phyloP scores from a whole-genome alignment of 1,284 basidiomycete species.

The Puccinia novopanici region DNA sequence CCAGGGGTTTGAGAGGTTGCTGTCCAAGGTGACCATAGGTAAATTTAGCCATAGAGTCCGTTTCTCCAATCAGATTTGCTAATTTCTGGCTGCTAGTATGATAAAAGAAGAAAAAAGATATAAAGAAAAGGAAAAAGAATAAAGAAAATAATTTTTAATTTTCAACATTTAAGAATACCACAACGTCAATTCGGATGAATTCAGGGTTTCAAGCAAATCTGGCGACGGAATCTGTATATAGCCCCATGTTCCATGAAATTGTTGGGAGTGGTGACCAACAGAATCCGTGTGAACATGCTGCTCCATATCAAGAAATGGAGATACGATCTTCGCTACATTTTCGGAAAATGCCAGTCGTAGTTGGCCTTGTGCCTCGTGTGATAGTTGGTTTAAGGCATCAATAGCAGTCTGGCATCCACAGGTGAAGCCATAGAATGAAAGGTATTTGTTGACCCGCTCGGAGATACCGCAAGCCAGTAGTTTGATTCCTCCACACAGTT shows the following conservation, averaged over 20 bases:
- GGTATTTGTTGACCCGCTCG: not conserved
- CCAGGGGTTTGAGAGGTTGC: no score
- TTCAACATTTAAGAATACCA: no score
- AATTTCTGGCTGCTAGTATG: no score
- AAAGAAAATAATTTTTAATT: no score
- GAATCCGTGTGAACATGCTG: constrained; percentile 1
- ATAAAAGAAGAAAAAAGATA: no score
- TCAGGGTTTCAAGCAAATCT: not conserved
- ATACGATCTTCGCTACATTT: no score
- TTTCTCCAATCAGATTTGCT: no score
- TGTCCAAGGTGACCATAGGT: no score
- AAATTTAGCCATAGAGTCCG: no score
- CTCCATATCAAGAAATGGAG: not conserved
- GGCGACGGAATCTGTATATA: constrained; percentile 1
- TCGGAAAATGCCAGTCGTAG: no score
- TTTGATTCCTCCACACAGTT: not conserved
- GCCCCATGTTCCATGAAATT: constrained; percentile 13
- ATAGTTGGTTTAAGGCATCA: not conserved
- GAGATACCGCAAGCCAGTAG: constrained; percentile 10
- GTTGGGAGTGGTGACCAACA: not conserved
- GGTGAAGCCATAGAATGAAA: not conserved
- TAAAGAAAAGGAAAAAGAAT: no score
- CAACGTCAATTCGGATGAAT: not conserved
- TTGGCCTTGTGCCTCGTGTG: not conserved
- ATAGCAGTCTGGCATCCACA: not conserved